Percentiles rank a stretch among this genome's conserved stretches.
Conservation (phyloP, 2,329 filamentous ascomycete genomes). For the Fusarium marasasianum region DNA sequence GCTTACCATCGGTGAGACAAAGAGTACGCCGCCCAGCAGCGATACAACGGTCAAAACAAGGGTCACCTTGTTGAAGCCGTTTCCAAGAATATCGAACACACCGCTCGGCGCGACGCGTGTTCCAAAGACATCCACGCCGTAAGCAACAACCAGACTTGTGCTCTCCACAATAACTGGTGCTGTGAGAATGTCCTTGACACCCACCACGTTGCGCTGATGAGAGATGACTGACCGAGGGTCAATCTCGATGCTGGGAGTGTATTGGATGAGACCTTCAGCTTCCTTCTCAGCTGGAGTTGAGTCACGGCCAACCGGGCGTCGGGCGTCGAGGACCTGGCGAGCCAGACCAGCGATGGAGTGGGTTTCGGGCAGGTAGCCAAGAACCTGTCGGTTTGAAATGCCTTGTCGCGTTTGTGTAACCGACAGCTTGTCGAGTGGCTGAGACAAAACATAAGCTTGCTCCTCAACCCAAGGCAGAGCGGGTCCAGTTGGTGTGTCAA, state of each 20-base stretch:
- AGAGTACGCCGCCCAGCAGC: conserved; percentile 77
- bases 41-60: conserved; percentile 86
- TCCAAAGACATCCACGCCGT: conserved; percentile 88
- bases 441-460: conserved; percentile 82
- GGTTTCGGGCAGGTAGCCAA: conserved; percentile 78
- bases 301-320: conserved; percentile 86
- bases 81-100: conserved; percentile 91
- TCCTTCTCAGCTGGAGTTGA: conserved; percentile 81
- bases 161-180: conserved; percentile 87
- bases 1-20: conserved; percentile 87
- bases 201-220: conserved; percentile 83
- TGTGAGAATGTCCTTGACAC: conserved; percentile 77
- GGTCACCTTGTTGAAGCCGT: conserved; percentile 91
- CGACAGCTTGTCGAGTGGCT: conserved; percentile 80
- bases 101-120: conserved; percentile 87
- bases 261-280: conserved; percentile 80
- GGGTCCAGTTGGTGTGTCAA: conserved; percentile 63
- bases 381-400: conserved; percentile 83
- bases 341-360: conserved; percentile 83
- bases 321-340: conserved; percentile 81
- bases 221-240: conserved; percentile 83
- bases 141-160: conserved; percentile 89
- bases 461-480: conserved; percentile 79
- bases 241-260: conserved; percentile 80
- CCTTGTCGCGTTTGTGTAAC: conserved; percentile 93